A percentile compares a stretch with the other conserved stretches of the same genome.
These are phyloP conservation scores for Tetrahymena elliotti DNA, from an alignment of 73 alveolate species.

Conservation along the genomic window DNA sequence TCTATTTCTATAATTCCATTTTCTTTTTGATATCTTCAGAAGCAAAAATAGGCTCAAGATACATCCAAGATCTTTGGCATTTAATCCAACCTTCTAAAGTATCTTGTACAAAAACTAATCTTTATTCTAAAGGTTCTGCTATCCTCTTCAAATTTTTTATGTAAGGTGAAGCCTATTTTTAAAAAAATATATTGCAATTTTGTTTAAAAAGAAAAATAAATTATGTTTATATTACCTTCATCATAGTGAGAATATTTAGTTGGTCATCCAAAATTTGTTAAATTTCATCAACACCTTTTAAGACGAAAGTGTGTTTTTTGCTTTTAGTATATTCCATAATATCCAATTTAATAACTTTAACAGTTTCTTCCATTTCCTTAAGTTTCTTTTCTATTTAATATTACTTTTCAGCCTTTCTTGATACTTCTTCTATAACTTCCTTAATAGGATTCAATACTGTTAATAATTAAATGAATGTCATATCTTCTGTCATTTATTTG, in stretches of 20 bases:
- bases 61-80: conserved; percentile 97
- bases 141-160: conserved; percentile 72
- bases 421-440: conserved; percentile 85
- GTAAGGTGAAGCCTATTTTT: conserved; percentile 56
- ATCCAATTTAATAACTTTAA: conserved; percentile 58
- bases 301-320: conserved; percentile 54
- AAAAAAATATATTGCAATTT: conserved; percentile 31
- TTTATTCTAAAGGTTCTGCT: conserved; percentile 66
- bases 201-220: neutral
- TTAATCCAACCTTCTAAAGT: conserved; percentile 80
- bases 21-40: conserved; percentile 96
- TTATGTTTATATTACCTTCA: conserved; percentile 24
- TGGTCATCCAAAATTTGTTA: conserved; percentile 71
- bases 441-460: conserved; percentile 62
- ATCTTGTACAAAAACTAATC: conserved; percentile 66
- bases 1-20: conserved; percentile 79
- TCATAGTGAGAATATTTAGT: conserved; percentile 61
- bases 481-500: conserved; percentile 42
- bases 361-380: conserved; percentile 64
- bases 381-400: conserved; percentile 60
- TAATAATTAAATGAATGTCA: conserved; percentile 36
- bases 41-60: conserved; percentile 98
- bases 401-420: conserved; percentile 76
- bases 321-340: conserved; percentile 57
- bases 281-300: conserved; percentile 72